Base-by-base conservation (phyloP, 306 rosid species). In the Glycine tomentella region DNA sequence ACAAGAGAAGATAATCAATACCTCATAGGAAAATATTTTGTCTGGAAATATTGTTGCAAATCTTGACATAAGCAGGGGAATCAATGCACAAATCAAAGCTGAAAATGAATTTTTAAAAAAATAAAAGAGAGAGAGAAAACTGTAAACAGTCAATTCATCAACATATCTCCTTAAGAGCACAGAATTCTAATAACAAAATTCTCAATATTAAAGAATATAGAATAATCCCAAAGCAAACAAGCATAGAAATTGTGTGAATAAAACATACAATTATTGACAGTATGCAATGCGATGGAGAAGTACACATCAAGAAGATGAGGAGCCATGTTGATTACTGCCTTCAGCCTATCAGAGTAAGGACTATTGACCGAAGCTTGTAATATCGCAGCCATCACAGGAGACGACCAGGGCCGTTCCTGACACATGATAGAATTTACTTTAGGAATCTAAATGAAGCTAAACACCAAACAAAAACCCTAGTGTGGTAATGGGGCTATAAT, bases 321-420 rank as follows among this genome's bases (percentile, higher is more conserved):
- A 59, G 94, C 77, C 77, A 90, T 72, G 75, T 72, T 82, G 77
- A 95, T 93, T 71, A 81, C 86, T 79, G 91, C 83, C 80, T 93
- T 91, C 80, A 93, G 89, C 92, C 93, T 90, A 80, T 89, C 90
- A 76, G 99, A 91, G 85, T 83, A 97, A 77, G 97, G 88, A 81
- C 72, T 84, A 82, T 83, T 89, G 74, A 86, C 88, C 65, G 94
- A 91, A 69, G 88, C 76, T 87, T 89, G 91, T 57, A 95, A 76
- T 55, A 85, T 79, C 46, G 93, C 78, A 40, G 90, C 77, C 91
- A 95, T 89, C 82, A 84, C 95, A 48, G 98, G 97, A 88, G 99
- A 95, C 50, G 89, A 87, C 99, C 97, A 93, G 83, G 91, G 99
- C 58, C 99, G 97, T 82, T 93, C 99, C 99, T 95, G 90, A 81